phyloP scores from a whole-genome alignment of 1,284 basidiomycete genomes.

The Trametes versicolor region DNA sequence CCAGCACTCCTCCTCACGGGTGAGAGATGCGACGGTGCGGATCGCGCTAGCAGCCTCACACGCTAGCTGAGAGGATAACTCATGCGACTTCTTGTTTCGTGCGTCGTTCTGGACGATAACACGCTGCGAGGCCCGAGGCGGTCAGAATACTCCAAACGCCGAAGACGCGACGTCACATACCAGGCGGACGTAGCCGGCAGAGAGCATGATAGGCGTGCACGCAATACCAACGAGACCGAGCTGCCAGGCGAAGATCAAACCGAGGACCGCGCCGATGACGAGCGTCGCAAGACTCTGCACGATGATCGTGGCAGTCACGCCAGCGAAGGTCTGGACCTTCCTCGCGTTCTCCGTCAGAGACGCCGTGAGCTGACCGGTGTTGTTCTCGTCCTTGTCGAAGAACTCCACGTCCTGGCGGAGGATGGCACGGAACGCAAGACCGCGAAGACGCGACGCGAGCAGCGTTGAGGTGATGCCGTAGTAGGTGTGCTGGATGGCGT shows the following conservation, averaged over 20 bases:
- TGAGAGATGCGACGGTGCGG: conserved; percentile 92
- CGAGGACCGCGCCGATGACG: conserved; percentile 78
- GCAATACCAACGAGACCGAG: conserved; percentile 83
- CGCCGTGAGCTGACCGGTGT: conserved; percentile 85
- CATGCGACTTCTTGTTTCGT: conserved; percentile 87
- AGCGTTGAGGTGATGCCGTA: conserved; percentile 75
- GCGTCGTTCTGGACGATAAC: conserved; percentile 90
- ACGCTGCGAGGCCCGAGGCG: conserved; percentile 56
- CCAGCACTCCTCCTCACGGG: conserved; percentile 84
- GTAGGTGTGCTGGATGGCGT: conserved; percentile 73
- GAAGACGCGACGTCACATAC: conserved; percentile 49
- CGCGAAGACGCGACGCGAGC: conserved; percentile 74
- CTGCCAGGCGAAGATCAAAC: conserved; percentile 85
- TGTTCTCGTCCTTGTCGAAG: conserved; percentile 89
- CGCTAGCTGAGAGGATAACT: conserved; percentile 88
- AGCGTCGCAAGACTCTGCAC: conserved; percentile 84
- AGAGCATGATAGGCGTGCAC: conserved; percentile 86
- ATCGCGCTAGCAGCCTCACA: conserved; percentile 94
- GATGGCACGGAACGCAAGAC: conserved; percentile 77
- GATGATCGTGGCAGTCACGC: conserved; percentile 89
- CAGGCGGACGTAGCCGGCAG: conserved; percentile 88
- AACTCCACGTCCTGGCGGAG: conserved; percentile 89
- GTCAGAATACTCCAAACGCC: not conserved
- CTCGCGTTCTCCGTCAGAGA: conserved; percentile 91
- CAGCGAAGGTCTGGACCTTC: conserved; percentile 91